Base-by-base conservation (phyloP, 1,284 basidiomycete species). In the Sporisorium graminicola region DNA sequence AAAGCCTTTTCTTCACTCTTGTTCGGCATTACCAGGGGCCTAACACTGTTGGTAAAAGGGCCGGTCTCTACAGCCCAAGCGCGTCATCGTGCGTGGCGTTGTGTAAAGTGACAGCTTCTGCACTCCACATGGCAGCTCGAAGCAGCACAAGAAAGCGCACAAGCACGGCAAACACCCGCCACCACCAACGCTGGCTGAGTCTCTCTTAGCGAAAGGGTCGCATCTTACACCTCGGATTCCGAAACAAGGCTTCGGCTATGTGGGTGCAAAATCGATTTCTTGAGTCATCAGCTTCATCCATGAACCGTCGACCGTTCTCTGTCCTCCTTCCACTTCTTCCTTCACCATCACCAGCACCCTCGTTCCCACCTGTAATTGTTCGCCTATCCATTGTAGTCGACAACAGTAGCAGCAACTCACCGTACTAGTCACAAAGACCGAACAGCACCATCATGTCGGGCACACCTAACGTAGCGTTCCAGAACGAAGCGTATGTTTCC, bases 401-500 rank as follows among this genome's bases (percentile, higher is more conserved):
- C 35, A 31, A 12, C 57, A 24, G 1, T 26, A 35, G 13, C 51
- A 40, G 24, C 18, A 18, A 18, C 18, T 13, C 26, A 4, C 16
- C 27, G 9, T 29, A 46, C 5, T n/a, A 46, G 8, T 27, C 44
- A 27, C 44, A 47, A 3, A 24, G 16, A 2, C 46, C 46, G 9
- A 24, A 31, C 27, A 40, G 13, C 57, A 24, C 16, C 40, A 37
- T 13, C 51, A 53, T 53, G 24, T 53, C 52, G 7, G 74, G 74
- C 16, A 76, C 68, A 14, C 74, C 74, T 33, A 76, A 72, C 59
- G 74, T 76, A 13, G 68, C 74, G 20, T 76, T 76, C 59, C 74
- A 76, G 52, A 76, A 72, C 74, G 74, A 76, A 46, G 68, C 69
- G 74, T 76, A 66, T 20, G 74, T 68, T 3, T 27, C 16, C 31